Evolutionary conservation across 1,284 basidiomycete genomes (phyloP).

Genomic region (Ganoderma leucocontextum): DNA sequence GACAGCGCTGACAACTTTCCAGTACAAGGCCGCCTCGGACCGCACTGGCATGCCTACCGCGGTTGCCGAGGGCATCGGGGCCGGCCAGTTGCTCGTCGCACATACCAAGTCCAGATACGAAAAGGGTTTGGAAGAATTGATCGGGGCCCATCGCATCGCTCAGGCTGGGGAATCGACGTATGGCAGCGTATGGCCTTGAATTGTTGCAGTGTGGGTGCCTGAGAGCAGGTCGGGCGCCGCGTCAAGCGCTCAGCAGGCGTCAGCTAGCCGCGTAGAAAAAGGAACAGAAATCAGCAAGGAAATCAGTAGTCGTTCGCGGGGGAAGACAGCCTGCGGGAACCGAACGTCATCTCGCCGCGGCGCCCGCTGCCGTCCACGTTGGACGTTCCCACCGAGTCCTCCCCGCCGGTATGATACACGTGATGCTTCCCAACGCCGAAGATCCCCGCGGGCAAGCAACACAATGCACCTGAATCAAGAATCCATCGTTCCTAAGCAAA

Average conservation of each 20-base stretch:
- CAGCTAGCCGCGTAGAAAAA: neutral
- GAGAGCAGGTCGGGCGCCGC: neutral
- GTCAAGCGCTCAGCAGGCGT: neutral
- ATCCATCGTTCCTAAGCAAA: neutral
- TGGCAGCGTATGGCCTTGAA: neutral
- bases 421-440: neutral
- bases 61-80: neutral
- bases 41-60: neutral
- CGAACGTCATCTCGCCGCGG: neutral
- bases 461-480: neutral
- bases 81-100: neutral
- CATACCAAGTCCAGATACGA: neutral
- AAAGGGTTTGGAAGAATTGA: neutral
- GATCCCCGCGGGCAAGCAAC: neutral
- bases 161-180: neutral
- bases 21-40: neutral
- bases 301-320: neutral
- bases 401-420: neutral
- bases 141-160: neutral
- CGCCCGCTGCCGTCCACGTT: neutral
- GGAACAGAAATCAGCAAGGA: neutral
- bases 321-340: neutral
- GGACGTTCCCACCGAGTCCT: neutral
- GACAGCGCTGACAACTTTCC: neutral
- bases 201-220: neutral